Conservation (phyloP, 768 basidiomycete species). For the Gymnopilus dilepis region DNA sequence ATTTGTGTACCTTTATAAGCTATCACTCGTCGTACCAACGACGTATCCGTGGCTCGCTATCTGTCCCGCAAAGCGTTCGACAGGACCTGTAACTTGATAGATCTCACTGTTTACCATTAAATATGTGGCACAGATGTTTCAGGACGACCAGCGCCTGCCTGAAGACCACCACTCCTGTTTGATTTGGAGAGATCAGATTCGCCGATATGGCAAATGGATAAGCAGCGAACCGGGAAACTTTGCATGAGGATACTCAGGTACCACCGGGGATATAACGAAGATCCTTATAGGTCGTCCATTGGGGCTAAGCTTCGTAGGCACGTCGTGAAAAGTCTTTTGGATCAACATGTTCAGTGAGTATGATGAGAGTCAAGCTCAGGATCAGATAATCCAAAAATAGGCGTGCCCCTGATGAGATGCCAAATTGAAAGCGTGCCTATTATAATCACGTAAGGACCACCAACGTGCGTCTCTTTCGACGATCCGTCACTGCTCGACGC, state of each 20-base stretch:
- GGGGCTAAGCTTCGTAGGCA: conserved; percentile 70
- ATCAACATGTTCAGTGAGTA: conserved; percentile 67
- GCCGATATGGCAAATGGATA: neutral
- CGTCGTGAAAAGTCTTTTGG: conserved; percentile 76
- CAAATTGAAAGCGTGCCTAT: neutral
- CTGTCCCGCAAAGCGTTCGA: conserved; percentile 89
- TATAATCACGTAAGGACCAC: conserved; percentile 4
- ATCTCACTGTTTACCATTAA: conserved; percentile 68
- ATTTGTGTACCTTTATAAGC: neutral
- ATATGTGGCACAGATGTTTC: neutral
- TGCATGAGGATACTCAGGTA: conserved; percentile 86
- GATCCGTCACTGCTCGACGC: neutral
- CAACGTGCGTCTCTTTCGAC: conserved; percentile 18
- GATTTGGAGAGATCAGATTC: conserved; percentile 1
- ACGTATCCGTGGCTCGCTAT: conserved; percentile 88
- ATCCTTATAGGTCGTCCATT: conserved; percentile 73
- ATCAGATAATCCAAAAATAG: conserved; percentile 19
- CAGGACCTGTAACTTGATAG: conserved; percentile 95
- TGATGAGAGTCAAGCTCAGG: conserved; percentile 10
- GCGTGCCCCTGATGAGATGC: conserved; percentile 5
- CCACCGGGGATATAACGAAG: conserved; percentile 78
- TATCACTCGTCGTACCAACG: conserved; percentile 54
- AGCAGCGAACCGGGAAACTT: conserved; percentile 79
- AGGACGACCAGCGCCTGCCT: conserved; percentile 50
- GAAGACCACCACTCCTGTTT: conserved; percentile 78